Percentiles rank a stretch among this genome's conserved stretches.
These are phyloP conservation scores for Cephalotrichum gorgonifer DNA, from an alignment of 2,329 filamentous ascomycete species.

Conservation along the genomic window DNA sequence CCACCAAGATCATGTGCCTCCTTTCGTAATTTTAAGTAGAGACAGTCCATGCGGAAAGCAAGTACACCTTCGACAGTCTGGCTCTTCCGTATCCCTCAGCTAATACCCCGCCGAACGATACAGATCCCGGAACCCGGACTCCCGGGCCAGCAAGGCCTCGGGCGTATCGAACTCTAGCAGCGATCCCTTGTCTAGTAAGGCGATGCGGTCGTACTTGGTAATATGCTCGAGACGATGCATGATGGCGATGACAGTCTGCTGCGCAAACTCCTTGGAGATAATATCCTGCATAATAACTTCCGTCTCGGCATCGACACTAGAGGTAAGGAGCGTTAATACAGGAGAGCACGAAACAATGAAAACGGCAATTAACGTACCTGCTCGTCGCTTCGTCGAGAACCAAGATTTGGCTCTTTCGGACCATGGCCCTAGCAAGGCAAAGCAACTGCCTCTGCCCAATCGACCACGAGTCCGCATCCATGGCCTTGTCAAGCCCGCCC, in stretches of 20 bases:
- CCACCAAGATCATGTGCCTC: too few relatives aligned
- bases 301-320: conserved; percentile 28
- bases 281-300: conserved; percentile 30
- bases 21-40: too few relatives aligned
- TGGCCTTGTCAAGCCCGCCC: conserved; percentile 20
- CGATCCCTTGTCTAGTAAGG: neutral
- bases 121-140: neutral
- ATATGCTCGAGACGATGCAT: conserved; percentile 25
- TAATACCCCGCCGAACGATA: too few relatives aligned
- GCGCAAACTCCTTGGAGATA: conserved; percentile 25
- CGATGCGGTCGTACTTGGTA: neutral
- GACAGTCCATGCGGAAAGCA: too few relatives aligned
- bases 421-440: conserved; percentile 48
- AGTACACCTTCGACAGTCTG: too few relatives aligned
- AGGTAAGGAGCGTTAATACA: conserved; percentile 29
- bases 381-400: conserved; percentile 17
- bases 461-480: conserved; percentile 37
- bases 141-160: neutral
- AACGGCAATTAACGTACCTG: too few relatives aligned
- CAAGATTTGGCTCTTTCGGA: conserved; percentile 16
- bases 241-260: conserved; percentile 42
- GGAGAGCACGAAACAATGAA: too few relatives aligned
- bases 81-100: too few relatives aligned
- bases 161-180: neutral
- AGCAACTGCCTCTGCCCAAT: conserved; percentile 56